phyloP scores from a whole-genome alignment of 2,329 filamentous ascomycete species.

The Alternaria atra region DNA sequence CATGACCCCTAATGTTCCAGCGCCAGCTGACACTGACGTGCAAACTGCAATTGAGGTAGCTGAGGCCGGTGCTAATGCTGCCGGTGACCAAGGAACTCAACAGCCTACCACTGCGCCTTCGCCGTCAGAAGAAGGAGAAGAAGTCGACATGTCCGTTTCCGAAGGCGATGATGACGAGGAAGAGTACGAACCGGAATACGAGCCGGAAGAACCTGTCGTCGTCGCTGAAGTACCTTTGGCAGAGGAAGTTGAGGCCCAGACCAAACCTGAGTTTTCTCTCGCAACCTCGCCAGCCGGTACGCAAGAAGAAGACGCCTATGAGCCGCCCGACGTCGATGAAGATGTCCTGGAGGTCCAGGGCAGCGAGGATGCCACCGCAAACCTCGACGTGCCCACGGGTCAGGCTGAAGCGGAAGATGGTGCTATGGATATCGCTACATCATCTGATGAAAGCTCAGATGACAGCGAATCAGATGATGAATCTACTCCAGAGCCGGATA shows the following conservation, averaged over 20 bases:
- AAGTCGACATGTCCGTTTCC: conserved; percentile 48
- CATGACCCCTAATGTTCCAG: conserved; percentile 6
- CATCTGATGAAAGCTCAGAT: conserved; percentile 36
- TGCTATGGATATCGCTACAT: conserved; percentile 48
- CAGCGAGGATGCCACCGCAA: background rate
- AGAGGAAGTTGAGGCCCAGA: conserved; percentile 10
- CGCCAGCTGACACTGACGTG: conserved; percentile 8
- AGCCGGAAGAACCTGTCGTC: conserved; percentile 37
- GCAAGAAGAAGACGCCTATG: conserved; percentile 44
- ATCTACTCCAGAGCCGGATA: conserved; percentile 23
- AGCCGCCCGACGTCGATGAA: conserved; percentile 43
- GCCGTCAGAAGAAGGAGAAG: conserved; percentile 45
- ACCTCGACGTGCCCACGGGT: conserved; percentile 1
- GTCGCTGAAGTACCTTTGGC: conserved; percentile 9
- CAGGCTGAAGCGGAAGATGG: conserved; percentile 38
- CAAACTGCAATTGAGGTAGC: background rate
- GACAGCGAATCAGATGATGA: conserved; percentile 33
- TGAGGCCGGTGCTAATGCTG: conserved; percentile 3
- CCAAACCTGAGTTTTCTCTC: conserved; percentile 14
- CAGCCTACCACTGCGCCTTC: conserved; percentile 17
- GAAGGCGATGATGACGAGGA: conserved; percentile 35
- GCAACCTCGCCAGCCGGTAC: conserved; percentile 25
- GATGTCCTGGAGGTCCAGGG: conserved; percentile 21
- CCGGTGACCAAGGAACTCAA: conserved; percentile 4
- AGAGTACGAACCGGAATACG: conserved; percentile 37